Base-by-base conservation (phyloP, 78 protist species). In the Cavenderia fasciculata region DNA sequence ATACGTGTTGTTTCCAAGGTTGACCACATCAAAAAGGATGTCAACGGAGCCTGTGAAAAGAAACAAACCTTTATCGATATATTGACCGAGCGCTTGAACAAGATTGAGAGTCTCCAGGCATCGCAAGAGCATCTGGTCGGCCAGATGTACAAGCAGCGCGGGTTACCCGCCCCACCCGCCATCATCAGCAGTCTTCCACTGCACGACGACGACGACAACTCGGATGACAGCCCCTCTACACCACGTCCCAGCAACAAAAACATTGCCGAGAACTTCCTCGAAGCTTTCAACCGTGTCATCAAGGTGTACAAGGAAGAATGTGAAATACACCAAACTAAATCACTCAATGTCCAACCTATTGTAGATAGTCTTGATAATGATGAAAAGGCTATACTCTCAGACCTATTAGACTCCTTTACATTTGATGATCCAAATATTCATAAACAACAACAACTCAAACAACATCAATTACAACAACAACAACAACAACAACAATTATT, bases 51-150 rank as follows among this genome's bases (percentile, higher is more conserved):
- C 46, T 66, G 74, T 54, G 88, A 79, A 66, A 79, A 79, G 76
- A 79, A 79, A 66, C 88, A 79, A 66, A 79, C 88, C 3, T 79
- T 79, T 41, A 79, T 79, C 27, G 88, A 79, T 79, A 52, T 79
- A 14, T 46, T 79, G 12, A 79, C 88, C 1, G 88, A 79, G 18
- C 46, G 88, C 18, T 40, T 79, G 29, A 63, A 36, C n/a, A 40
- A 40, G 2, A 29, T 79, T 2, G 88, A 79, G 40, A 51, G 41
- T 12, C 23, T 66, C 4, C 76, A 79, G 27, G 12, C 25, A 12
- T 21, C 57, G 7, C 88, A 79, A 79, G 49, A 62, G 1, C 23
- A 57, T 25, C 29, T 79, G 3, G 38, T 79, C 3, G 38, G 68
- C 29, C 29, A 27, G 12, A 66, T 79, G 76, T 36, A 52, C 23